Conservation (phyloP, 1,284 basidiomycete genomes). For the Ganoderma meredithae region DNA sequence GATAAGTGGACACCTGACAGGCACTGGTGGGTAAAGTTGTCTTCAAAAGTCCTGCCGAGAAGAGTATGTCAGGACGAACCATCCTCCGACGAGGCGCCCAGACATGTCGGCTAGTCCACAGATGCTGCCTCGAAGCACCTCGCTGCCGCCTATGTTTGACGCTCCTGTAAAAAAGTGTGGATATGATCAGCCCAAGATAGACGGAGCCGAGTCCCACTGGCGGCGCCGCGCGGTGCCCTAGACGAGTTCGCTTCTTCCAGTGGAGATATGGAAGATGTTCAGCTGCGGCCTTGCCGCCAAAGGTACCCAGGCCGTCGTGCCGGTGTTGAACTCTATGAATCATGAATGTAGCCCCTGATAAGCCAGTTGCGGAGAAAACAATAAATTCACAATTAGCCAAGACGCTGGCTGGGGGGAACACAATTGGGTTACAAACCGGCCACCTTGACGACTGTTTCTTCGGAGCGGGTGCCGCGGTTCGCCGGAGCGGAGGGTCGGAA, state of each 20-base stretch:
- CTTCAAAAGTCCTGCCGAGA: constrained; percentile 15
- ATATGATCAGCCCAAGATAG: constrained; percentile 9
- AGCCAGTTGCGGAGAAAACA: constrained; percentile 9
- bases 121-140: neutral
- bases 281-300: constrained; percentile 13
- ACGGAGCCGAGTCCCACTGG: constrained; percentile 12
- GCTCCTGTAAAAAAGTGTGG: neutral
- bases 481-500: constrained; percentile 28
- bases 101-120: constrained; percentile 10
- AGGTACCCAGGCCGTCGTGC: constrained; percentile 20
- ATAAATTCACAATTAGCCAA: constrained; percentile 21
- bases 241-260: constrained; percentile 14
- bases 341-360: constrained; percentile 17
- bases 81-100: constrained; percentile 8
- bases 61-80: constrained; percentile 19
- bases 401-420: constrained; percentile 22
- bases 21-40: constrained; percentile 22
- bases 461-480: constrained; percentile 30
- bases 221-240: constrained; percentile 12
- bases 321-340: constrained; percentile 18
- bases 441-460: constrained; percentile 17
- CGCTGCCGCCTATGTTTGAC: neutral
- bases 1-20: constrained; percentile 24
- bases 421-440: constrained; percentile 8
- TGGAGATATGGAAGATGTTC: constrained; percentile 1